A percentile compares a stretch with the other conserved stretches of the same genome.
These are phyloP conservation scores for Ceriops decandra DNA, from an alignment of 345 rosid species.

Conservation along the genomic window DNA sequence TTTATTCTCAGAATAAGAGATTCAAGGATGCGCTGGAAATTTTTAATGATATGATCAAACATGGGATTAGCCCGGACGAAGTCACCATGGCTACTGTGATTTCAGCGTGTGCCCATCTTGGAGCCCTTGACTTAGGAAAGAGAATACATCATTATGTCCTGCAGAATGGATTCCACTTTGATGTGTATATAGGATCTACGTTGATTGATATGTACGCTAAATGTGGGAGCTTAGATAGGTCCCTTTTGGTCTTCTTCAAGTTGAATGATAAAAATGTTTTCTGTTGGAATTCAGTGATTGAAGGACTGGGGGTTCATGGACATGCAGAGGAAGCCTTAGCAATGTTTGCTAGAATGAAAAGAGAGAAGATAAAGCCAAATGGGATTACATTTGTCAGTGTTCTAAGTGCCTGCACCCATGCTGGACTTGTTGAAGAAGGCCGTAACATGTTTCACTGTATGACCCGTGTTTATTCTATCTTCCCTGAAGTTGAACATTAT, in stretches of 20 bases:
- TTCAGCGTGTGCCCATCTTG: constrained; percentile 84
- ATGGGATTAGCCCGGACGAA: constrained; percentile 54
- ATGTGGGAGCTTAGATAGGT: constrained; percentile 62
- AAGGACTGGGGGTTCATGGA: constrained; percentile 76
- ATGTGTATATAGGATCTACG: constrained; percentile 78
- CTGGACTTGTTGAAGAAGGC: constrained; percentile 78
- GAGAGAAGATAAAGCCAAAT: constrained; percentile 49
- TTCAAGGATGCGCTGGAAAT: constrained; percentile 52
- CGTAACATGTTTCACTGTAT: constrained; percentile 48
- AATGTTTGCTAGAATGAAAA: constrained; percentile 62
- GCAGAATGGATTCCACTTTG: constrained; percentile 50
- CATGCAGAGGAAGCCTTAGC: constrained; percentile 50
- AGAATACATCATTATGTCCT: constrained; percentile 56
- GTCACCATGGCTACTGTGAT: constrained; percentile 66
- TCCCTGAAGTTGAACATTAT: constrained; percentile 50
- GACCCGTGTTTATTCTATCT: constrained; percentile 41
- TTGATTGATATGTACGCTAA: constrained; percentile 83
- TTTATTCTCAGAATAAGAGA: constrained; percentile 56
- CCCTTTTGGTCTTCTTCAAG: constrained; percentile 66
- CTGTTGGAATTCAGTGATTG: constrained; percentile 83
- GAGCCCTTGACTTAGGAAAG: constrained; percentile 59
- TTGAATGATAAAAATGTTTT: constrained; percentile 60
- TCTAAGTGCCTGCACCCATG: constrained; percentile 73
- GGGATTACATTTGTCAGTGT: constrained; percentile 69
- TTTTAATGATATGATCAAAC: constrained; percentile 50